Evolutionary conservation across 2,329 filamentous ascomycete species (phyloP).

Genomic region (Colletotrichum noveboracense): DNA sequence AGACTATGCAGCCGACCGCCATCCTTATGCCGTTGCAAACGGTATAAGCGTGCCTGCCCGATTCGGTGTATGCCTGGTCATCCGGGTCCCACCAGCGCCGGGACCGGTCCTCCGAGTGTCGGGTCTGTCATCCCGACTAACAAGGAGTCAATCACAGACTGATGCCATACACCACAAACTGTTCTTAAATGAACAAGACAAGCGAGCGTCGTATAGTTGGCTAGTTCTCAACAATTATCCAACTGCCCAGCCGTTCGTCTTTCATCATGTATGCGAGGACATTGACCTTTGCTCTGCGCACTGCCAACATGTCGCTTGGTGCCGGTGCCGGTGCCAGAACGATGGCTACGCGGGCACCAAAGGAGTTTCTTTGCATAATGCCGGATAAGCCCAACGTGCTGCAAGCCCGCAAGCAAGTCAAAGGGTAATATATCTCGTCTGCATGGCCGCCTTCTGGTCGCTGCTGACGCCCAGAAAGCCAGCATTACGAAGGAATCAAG

Average conservation of each 20-base stretch:
- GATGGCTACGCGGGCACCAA: background rate
- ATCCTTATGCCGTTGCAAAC: background rate
- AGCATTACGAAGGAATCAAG: background rate
- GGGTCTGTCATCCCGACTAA: background rate
- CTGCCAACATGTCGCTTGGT: background rate
- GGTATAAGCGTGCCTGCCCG: background rate
- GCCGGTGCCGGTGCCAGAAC: background rate
- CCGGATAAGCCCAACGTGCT: background rate
- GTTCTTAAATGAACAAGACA: background rate
- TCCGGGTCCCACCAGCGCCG: background rate
- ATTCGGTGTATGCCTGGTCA: background rate
- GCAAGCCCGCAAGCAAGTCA: background rate
- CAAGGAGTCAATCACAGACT: background rate
- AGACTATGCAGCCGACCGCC: background rate
- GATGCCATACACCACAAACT: background rate
- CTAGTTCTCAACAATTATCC: background rate
- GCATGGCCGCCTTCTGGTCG: background rate
- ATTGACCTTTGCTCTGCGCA: background rate
- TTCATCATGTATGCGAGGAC: background rate
- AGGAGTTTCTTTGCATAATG: background rate
- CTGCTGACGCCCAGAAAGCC: background rate
- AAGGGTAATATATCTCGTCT: background rate
- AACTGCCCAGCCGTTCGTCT: background rate
- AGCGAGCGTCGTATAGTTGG: background rate
- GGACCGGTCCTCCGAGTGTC: background rate